Percentiles rank a stretch among this genome's conserved stretches.
Evolutionary conservation across 2,329 filamentous ascomycete genomes (phyloP).

Genomic region (Colletotrichum siamense): DNA sequence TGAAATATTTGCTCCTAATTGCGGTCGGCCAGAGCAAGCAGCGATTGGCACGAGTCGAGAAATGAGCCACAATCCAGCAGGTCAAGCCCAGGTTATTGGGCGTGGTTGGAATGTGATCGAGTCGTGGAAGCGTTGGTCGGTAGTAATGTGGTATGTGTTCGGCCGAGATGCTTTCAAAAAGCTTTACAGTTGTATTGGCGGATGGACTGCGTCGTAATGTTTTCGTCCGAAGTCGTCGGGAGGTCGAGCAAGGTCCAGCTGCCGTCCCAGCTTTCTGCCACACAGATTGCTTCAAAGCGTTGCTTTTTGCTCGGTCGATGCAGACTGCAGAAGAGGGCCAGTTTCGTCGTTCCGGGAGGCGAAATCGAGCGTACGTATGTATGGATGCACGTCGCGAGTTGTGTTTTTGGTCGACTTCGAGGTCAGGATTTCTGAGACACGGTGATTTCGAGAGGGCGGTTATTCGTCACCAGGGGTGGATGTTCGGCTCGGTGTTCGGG

Average conservation of each 20-base stretch:
- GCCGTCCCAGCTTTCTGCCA: conserved; percentile 15
- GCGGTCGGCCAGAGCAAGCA: not conserved
- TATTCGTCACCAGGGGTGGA: not conserved
- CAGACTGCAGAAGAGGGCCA: not conserved
- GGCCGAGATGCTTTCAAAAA: not conserved
- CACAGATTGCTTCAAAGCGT: conserved; percentile 3
- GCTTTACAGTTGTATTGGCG: not conserved
- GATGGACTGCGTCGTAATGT: not conserved
- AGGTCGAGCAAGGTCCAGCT: conserved; percentile 9
- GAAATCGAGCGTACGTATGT: not conserved
- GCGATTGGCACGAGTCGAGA: not conserved
- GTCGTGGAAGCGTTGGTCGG: not conserved
- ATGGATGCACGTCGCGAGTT: not conserved
- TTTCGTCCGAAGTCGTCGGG: conserved; percentile 10
- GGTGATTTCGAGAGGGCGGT: not conserved
- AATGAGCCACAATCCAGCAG: conserved; percentile 14
- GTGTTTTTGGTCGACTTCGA: not conserved
- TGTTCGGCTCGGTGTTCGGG: not conserved
- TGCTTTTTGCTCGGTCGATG: not conserved
- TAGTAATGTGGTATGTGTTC: not conserved
- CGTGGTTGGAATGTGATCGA: not conserved
- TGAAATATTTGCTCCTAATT: conserved; percentile 8
- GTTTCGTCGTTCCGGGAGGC: not conserved
- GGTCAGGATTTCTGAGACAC: not conserved
- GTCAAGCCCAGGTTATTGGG: not conserved